Base-by-base conservation (phyloP, 2,329 filamentous ascomycete genomes). In the Fusarium denticulatum region DNA sequence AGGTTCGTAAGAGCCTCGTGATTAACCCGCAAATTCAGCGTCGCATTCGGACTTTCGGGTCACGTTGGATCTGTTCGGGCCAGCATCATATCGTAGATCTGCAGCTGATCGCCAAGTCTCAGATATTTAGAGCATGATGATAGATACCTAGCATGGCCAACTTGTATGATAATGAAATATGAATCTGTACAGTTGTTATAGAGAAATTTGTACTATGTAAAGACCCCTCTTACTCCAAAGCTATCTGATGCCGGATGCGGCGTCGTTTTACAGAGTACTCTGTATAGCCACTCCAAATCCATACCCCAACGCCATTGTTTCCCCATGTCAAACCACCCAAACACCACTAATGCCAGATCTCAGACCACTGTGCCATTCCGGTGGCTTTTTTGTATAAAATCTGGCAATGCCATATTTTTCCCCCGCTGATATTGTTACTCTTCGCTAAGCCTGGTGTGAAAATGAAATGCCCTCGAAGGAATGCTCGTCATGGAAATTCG, bases 311-410 rank as follows among this genome's bases (percentile, higher is more conserved):
- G 72, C 72, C 72, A 69, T 57, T 74, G 34, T 66, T 72, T 68
- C 57, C 57, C 64, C 34, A 40, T 58, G 45, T 74, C 58, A 74
- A 75, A 62, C 72, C 72, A 75, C 68, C 40, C 63, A 46, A 70
- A 75, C 59, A 75, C 72, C 68, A 70, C 72, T 61, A 70, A 37
- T 63, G 24, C 46, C 39, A 75, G 58, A 70, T 67, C 67, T 74
- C 68, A 52, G 55, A 15, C 64, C 72, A 70, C 45, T 39, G 43
- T 50, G 63, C 36, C 28, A 65, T 63, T 55, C 34, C 18, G 36
- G 34, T 60, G 57, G 32, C 56, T 42, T 69, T 56, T n/a, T n/a
- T 47, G 26, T 56, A 16, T 37, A 37, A 37, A 30, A 18, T 34
- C 59, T 49, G 56, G 47, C 24, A 34, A 60, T 50, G 18, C 42